Conservation (phyloP, 2,329 filamentous ascomycete genomes). For the Paraphaeosphaeria minitans region DNA sequence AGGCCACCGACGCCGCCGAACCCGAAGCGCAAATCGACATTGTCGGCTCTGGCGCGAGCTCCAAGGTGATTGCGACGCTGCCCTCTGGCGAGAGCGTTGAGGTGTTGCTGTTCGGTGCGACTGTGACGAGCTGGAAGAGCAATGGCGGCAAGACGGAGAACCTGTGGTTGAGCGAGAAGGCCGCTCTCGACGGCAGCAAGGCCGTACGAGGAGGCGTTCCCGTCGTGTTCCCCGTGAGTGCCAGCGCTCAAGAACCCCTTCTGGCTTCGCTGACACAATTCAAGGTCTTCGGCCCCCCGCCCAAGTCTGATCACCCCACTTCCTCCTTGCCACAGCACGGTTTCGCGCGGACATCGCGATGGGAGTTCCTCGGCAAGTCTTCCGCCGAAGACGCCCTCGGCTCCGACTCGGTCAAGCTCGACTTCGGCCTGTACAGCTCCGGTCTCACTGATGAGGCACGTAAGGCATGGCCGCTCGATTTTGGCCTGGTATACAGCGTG, state of each 20-base stretch:
- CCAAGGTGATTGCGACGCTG: conserved; percentile 76
- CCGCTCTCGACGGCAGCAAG: conserved; percentile 84
- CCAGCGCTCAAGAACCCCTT: neutral
- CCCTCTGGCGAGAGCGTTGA: conserved; percentile 86
- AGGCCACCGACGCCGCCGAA: conserved; percentile 64
- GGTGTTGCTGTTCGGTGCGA: conserved; percentile 88
- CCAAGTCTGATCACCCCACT: conserved; percentile 77
- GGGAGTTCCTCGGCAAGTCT: conserved; percentile 93
- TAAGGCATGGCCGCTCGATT: conserved; percentile 82
- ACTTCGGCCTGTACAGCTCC: conserved; percentile 84
- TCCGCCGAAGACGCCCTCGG: conserved; percentile 64
- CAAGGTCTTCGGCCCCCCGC: conserved; percentile 80
- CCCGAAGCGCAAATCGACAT: conserved; percentile 73
- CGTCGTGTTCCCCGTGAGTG: conserved; percentile 84
- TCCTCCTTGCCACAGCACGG: conserved; percentile 87
- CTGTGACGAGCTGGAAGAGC: conserved; percentile 91
- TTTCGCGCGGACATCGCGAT: conserved; percentile 85
- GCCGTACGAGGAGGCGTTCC: conserved; percentile 91
- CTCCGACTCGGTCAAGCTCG: conserved; percentile 77
- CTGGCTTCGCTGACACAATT: conserved; percentile 14
- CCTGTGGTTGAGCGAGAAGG: conserved; percentile 81
- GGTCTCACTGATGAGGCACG: conserved; percentile 71
- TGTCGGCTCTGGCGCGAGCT: conserved; percentile 71
- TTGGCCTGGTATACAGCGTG: conserved; percentile 91
- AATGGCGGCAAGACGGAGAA: conserved; percentile 74